Evolutionary conservation across 2,329 filamentous ascomycete species (phyloP).

Genomic region (Tetracladium maxilliforme): DNA sequence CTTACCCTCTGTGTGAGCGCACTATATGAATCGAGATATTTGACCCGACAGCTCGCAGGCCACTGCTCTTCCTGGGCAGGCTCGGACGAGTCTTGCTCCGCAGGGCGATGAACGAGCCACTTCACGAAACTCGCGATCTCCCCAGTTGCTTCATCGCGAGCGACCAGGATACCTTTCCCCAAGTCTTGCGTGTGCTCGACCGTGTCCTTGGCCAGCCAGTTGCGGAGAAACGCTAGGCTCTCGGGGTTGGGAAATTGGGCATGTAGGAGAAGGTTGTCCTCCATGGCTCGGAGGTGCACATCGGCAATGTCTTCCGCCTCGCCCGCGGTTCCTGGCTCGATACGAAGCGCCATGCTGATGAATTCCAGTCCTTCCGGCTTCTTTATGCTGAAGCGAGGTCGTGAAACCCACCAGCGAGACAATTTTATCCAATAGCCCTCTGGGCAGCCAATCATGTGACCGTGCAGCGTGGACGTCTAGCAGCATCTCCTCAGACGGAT

Average conservation of each 20-base stretch:
- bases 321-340: conserved; percentile 6
- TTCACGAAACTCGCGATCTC: conserved; percentile 12
- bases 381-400: no score
- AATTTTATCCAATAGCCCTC: no score
- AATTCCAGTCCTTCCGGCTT: no score
- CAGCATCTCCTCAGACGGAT: no score
- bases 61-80: conserved; percentile 4
- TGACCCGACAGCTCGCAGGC: conserved; percentile 6
- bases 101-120: conserved; percentile 11
- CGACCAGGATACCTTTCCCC: conserved; percentile 8
- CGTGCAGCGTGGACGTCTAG: no score
- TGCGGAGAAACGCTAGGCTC: conserved; percentile 6
- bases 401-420: no score
- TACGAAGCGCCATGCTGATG: conserved; percentile 9
- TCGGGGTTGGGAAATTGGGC: conserved; percentile 11
- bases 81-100: conserved; percentile 1
- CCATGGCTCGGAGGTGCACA: no score
- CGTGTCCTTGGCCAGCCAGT: conserved; percentile 8
- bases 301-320: conserved; percentile 10
- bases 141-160: conserved; percentile 7
- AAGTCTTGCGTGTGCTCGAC: conserved; percentile 3
- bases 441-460: no score
- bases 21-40: conserved; percentile 8
- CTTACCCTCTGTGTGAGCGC: conserved; percentile 8
- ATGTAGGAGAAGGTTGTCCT: conserved; percentile 10